Percentiles rank a stretch among this genome's conserved stretches.
phyloP scores from a whole-genome alignment of 805 yeast species.

The Zygoascus tannicola region DNA sequence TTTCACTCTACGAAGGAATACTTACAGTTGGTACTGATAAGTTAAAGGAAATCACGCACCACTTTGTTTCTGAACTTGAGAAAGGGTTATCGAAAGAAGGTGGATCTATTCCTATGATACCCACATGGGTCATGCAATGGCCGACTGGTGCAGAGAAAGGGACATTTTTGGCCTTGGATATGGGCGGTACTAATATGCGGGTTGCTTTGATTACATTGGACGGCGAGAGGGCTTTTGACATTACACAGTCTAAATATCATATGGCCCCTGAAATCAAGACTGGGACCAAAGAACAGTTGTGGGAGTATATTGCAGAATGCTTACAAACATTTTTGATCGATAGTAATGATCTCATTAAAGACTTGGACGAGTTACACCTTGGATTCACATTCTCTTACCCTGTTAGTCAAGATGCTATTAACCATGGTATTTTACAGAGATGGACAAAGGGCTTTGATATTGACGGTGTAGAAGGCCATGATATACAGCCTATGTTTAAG shows the following conservation, averaged over 20 bases:
- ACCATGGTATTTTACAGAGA: slow-evolving; percentile 79
- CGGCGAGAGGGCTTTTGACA: slow-evolving; percentile 78
- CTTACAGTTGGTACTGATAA: slow-evolving; percentile 55
- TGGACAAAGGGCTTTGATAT: slow-evolving; percentile 99
- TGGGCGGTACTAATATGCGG: slow-evolving; percentile 96
- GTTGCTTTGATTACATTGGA: slow-evolving; percentile 78
- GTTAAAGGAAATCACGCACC: slow-evolving; percentile 58
- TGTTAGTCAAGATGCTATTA: slow-evolving; percentile 60
- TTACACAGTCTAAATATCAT: slow-evolving; percentile 76
- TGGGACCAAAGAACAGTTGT: slow-evolving; percentile 63
- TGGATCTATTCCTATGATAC: slow-evolving; percentile 69
- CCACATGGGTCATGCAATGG: slow-evolving; percentile 90
- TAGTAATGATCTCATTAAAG: slow-evolving; percentile 34
- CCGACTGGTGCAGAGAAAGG: slow-evolving; percentile 92
- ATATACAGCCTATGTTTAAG: slow-evolving; percentile 88
- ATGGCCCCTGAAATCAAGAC: slow-evolving; percentile 74
- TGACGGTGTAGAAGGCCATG: slow-evolving; percentile 85
- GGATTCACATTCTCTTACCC: slow-evolving; percentile 97
- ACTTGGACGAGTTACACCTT: slow-evolving; percentile 51
- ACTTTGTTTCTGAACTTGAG: slow-evolving; percentile 68
- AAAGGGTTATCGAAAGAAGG: slow-evolving; percentile 43
- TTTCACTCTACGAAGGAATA: slow-evolving; percentile 46
- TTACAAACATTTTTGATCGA: slow-evolving; percentile 60
- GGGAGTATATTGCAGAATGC: slow-evolving; percentile 79
- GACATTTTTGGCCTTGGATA: slow-evolving; percentile 82